Evolutionary conservation across 345 rosid species (phyloP), one percentile per base, ranked within the genome.

Genomic region (Eucalyptus pumila): DNA sequence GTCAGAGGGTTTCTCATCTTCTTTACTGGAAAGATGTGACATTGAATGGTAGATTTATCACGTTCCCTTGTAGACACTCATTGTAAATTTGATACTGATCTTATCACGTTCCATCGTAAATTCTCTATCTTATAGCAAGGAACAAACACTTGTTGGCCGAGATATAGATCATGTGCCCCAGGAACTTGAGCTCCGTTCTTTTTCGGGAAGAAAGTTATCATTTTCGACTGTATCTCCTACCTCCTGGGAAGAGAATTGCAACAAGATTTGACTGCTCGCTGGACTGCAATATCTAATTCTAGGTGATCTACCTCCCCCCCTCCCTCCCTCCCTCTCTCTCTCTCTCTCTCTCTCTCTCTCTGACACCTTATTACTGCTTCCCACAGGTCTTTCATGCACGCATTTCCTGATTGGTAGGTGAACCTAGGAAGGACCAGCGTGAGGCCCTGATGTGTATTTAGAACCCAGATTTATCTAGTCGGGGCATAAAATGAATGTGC

Each of bases 111-210:
- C 47, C 83, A 26, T 76, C 45, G 30, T 76, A 85, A 42, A 48
- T 49, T 45, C 44, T 32, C 21, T 5, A 32, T 48, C n/a, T 24
- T 45, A 6, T 86, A 83, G 72, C 95, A 97, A 98, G 96, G 91
- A 67, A 88, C 91, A 88, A 90, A 69, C 69, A 91, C 96, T 34
- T 96, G 99, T 90, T 97, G 99, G 99, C 95, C 94, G 65, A 94
- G 97, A 91, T 90, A 90, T 88, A 90, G 88, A 91, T 86, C 91
- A 50, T 90, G 87, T 87, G 86, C 93, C 69, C 92, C 91, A 30
- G 94, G 92, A 90, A 89, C 93, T 90, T 91, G 92, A 93, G 81
- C 48, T 8, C 23, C 10, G 13, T 32, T 48, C 11, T 37, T 62
- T 21, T 51, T 32, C 44, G 10, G 89, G 60, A n/a, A 47, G 48